Conservation (phyloP, 306 rosid genomes). For the Rosa rugosa region DNA sequence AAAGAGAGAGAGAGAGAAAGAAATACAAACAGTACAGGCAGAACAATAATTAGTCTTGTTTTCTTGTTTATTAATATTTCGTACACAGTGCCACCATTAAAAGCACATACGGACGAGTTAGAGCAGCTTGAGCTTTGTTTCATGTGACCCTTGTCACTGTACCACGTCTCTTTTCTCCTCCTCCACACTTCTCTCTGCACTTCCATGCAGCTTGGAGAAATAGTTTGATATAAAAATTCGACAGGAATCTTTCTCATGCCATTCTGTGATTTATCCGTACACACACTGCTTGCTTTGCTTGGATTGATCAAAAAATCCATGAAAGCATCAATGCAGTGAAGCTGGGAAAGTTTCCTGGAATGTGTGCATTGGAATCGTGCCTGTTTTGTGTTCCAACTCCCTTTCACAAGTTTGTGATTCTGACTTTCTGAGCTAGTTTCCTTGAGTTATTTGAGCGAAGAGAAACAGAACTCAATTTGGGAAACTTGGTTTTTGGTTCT, state of each 20-base stretch:
- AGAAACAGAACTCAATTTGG: background rate
- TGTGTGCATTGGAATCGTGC: background rate
- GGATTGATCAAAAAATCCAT: background rate
- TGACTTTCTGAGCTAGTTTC: background rate
- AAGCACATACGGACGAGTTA: conserved; percentile 3
- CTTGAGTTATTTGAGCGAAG: background rate
- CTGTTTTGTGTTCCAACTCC: background rate
- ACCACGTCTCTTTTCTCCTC: background rate
- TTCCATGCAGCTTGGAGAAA: background rate
- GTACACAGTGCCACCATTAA: conserved; percentile 22
- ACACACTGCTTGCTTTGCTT: background rate
- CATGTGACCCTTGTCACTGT: conserved; percentile 3
- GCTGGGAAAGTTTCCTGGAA: background rate
- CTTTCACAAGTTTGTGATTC: background rate
- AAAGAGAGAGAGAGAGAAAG: too few species aligned
- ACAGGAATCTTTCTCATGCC: conserved; percentile 5
- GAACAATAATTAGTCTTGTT: conserved; percentile 25
- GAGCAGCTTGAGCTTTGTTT: background rate
- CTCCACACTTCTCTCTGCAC: background rate
- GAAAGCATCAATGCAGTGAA: background rate
- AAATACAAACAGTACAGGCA: background rate
- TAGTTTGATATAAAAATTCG: background rate
- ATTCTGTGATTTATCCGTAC: background rate
- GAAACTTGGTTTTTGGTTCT: background rate
- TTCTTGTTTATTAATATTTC: conserved; percentile 24